These are phyloP conservation scores for Tremella mesenterica DNA, from an alignment of 768 basidiomycete genomes.

Conservation along the genomic window DNA sequence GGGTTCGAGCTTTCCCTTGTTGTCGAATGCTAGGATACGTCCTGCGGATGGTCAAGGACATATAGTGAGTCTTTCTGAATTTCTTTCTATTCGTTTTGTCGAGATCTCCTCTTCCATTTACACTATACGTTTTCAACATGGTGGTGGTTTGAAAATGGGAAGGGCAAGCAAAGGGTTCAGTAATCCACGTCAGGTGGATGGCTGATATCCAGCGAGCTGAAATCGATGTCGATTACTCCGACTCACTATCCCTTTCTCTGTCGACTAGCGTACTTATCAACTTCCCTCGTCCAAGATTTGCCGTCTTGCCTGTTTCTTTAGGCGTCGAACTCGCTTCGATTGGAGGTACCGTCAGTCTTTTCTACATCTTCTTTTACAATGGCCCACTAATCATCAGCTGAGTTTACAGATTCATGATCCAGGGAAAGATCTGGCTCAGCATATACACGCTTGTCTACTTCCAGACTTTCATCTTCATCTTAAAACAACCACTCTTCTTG, in stretches of 20 bases:
- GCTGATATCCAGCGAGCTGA: slow-evolving; percentile 57
- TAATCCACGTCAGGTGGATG: too few species aligned
- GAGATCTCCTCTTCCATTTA: too few species aligned
- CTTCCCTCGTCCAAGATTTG: slow-evolving; percentile 48
- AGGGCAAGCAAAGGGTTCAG: too few species aligned
- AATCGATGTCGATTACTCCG: slow-evolving; percentile 74
- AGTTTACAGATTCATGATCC: slow-evolving; percentile 42
- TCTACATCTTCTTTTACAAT: neutral
- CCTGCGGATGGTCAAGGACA: slow-evolving; percentile 46
- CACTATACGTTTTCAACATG: too few species aligned
- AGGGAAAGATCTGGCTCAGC: slow-evolving; percentile 48
- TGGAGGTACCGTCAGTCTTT: slow-evolving; percentile 57
- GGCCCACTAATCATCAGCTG: slow-evolving; percentile 20
- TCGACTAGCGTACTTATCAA: slow-evolving; percentile 47
- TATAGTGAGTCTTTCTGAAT: slow-evolving; percentile 31
- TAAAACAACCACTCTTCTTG: slow-evolving; percentile 81
- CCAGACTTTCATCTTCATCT: slow-evolving; percentile 81
- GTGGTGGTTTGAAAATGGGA: too few species aligned
- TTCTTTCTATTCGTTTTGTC: too few species aligned
- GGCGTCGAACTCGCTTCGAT: slow-evolving; percentile 75
- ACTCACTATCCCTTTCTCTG: slow-evolving; percentile 61
- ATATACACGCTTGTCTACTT: slow-evolving; percentile 64
- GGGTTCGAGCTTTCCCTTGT: slow-evolving; percentile 66
- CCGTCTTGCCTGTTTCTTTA: slow-evolving; percentile 57
- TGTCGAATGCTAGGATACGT: slow-evolving; percentile 61